Evolutionary conservation across 2,329 filamentous ascomycete species (phyloP), one percentile per base, ranked within the genome.

Genomic region (Clathrospora elynae): DNA sequence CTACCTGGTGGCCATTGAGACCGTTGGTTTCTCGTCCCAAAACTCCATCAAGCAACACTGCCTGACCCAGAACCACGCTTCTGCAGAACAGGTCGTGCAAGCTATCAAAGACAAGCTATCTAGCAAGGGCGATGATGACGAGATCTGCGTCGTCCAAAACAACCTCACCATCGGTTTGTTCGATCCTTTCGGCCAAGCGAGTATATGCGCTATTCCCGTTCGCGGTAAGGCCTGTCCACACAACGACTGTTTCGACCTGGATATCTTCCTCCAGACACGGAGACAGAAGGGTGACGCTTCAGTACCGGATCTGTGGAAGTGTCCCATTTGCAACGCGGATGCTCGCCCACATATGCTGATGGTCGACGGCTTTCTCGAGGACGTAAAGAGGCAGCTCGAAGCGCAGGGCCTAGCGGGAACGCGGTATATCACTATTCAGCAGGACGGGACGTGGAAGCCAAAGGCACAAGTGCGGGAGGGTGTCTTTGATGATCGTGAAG

Each of bases 241-340:
- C 64, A 74, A 86, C 23, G 89, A 96, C 63, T 96, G 90, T 64
- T 96, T 97, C 64, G 92, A 97, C 65, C 81, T 96, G 6, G 80
- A 87, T 13, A 91, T 82, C 1, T 97, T 89, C 74, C 78, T 99
- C 6, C 69, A 76, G 10, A 74, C 55, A 26, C 67, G 49, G 28
- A 46, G 40, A 9, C 44, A 51, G 10, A 56, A 57, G 11, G 55
- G 53, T 10, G 51, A 62, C 24, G 51, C 37, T 0, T 58, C 67
- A 2, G 71, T 79, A 40, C 75, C 81, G 0, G 88, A 93, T 59
- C 81, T 82, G 37, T 96, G 91, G 90, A 86, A 81, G 51, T 99
- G 93, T 59, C 93, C 93, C 0, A 82, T 95, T 19, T 97, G 92
- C 67, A 76, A 77, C 17, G 74, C 73, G 20, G 91, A 96, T 67